A percentile compares a stretch with the other conserved stretches of the same genome.
These are phyloP conservation scores for Calycina herbarum DNA, from an alignment of 2,329 filamentous ascomycete genomes.

Conservation along the genomic window DNA sequence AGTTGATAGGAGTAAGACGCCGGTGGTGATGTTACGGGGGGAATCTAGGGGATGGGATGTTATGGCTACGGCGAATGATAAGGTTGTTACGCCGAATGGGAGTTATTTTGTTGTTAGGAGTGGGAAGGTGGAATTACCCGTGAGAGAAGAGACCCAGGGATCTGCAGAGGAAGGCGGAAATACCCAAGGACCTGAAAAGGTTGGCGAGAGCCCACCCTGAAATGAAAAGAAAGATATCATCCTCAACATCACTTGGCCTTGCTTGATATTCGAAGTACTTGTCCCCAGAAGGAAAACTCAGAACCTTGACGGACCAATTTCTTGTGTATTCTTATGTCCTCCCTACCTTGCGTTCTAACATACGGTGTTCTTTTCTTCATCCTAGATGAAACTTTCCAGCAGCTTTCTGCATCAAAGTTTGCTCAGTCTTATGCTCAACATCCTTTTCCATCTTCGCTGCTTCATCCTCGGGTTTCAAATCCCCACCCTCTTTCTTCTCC, in stretches of 20 bases:
- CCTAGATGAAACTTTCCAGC: slow-evolving; percentile 29
- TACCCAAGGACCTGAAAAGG: not conserved
- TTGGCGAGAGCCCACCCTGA: not conserved
- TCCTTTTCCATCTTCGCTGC: slow-evolving; percentile 37
- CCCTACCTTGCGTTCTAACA: not conserved
- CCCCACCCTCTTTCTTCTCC: slow-evolving; percentile 31
- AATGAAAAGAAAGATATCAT: not conserved
- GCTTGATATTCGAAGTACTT: not conserved
- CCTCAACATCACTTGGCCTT: not conserved
- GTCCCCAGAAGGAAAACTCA: not conserved
- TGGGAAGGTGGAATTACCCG: slow-evolving; percentile 25
- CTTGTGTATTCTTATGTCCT: not conserved
- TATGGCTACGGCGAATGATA: slow-evolving; percentile 35
- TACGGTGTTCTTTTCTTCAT: not conserved
- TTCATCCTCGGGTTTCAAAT: slow-evolving; percentile 35
- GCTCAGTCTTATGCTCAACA: slow-evolving; percentile 29
- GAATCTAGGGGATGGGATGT: slow-evolving; percentile 33
- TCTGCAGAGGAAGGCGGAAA: not conserved
- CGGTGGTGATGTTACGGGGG: not conserved
- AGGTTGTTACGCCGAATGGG: slow-evolving; percentile 32
- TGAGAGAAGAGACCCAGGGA: not conserved
- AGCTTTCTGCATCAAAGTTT: slow-evolving; percentile 31
- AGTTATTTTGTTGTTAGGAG: slow-evolving; percentile 41
- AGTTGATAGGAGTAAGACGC: not conserved
- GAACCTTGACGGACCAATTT: not conserved